Evolutionary conservation across 1,139 yeast genomes (phyloP).

Genomic region (Yamadazyma blattariae): DNA sequence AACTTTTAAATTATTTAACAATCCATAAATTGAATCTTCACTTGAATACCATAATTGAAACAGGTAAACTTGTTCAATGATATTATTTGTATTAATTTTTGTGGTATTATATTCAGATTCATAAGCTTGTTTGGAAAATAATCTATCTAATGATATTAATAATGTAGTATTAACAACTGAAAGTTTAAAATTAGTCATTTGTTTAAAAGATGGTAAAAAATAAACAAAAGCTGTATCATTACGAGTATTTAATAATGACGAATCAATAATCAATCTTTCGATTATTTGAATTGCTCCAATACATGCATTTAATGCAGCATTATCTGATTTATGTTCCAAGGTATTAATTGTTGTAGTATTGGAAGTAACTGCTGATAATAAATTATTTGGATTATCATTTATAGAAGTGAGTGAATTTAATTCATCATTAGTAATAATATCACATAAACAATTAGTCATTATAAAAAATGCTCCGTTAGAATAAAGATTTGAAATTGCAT

Average conservation of each 20-base stretch:
- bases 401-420: slow-evolving; percentile 18
- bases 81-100: slow-evolving; percentile 8
- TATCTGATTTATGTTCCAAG: slow-evolving; percentile 7
- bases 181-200: slow-evolving; percentile 24
- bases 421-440: slow-evolving; percentile 24
- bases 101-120: not conserved
- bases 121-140: slow-evolving; percentile 27
- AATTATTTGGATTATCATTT: slow-evolving; percentile 8
- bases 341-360: slow-evolving; percentile 12
- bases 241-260: slow-evolving; percentile 15
- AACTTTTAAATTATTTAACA: slow-evolving; percentile 20
- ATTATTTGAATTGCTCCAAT: slow-evolving; percentile 47
- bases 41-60: slow-evolving; percentile 51
- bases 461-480: slow-evolving; percentile 20
- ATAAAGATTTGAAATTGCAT: slow-evolving; percentile 22
- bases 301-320: slow-evolving; percentile 30
- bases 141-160: slow-evolving; percentile 31
- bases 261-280: slow-evolving; percentile 18
- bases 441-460: slow-evolving; percentile 22
- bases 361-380: slow-evolving; percentile 10
- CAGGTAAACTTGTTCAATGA: slow-evolving; percentile 23
- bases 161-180: slow-evolving; percentile 30
- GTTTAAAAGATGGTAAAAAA: slow-evolving; percentile 25
- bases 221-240: slow-evolving; percentile 20
- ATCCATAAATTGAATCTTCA: slow-evolving; percentile 40